Evolutionary conservation across 495 filamentous ascomycete genomes (phyloP).

Genomic region (Glarea lozoyensis): DNA sequence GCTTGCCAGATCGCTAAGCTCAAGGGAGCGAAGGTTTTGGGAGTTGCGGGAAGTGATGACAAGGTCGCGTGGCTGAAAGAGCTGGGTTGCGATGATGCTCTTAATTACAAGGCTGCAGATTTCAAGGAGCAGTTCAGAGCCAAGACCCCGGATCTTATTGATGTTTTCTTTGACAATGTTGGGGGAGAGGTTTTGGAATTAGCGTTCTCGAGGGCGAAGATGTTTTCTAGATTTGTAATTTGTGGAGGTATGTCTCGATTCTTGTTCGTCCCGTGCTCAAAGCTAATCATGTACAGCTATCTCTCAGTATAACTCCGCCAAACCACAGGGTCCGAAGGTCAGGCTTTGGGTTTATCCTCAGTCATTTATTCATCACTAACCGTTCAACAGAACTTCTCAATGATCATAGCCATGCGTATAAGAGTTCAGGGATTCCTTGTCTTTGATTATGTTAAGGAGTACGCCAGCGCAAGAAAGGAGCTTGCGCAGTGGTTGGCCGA

Average conservation of each 20-base stretch:
- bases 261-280: conserved; percentile 27
- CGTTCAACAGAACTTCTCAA: conserved; percentile 27
- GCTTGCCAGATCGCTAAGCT: conserved; percentile 63
- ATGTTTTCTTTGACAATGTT: conserved; percentile 68
- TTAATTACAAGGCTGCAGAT: conserved; percentile 55
- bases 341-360: too few species aligned
- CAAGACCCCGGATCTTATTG: conserved; percentile 53
- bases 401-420: conserved; percentile 31
- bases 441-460: conserved; percentile 34
- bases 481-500: conserved; percentile 42
- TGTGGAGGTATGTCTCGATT: conserved; percentile 46
- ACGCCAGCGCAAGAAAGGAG: conserved; percentile 31
- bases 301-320: conserved; percentile 32
- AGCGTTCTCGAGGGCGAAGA: conserved; percentile 46
- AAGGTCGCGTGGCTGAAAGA: conserved; percentile 53
- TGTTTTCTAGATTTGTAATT: conserved; percentile 48
- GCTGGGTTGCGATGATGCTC: conserved; percentile 54
- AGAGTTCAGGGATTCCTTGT: conserved; percentile 57
- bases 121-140: conserved; percentile 49
- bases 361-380: background rate
- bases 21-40: conserved; percentile 48
- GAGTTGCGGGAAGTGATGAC: conserved; percentile 56
- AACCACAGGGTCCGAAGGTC: conserved; percentile 22
- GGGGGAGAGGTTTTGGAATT: conserved; percentile 57
- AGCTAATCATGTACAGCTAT: conserved; percentile 28